Evolutionary conservation across 345 rosid species (phyloP), one percentile per base, ranked within the genome.

Genomic region (Arabis alpina): DNA sequence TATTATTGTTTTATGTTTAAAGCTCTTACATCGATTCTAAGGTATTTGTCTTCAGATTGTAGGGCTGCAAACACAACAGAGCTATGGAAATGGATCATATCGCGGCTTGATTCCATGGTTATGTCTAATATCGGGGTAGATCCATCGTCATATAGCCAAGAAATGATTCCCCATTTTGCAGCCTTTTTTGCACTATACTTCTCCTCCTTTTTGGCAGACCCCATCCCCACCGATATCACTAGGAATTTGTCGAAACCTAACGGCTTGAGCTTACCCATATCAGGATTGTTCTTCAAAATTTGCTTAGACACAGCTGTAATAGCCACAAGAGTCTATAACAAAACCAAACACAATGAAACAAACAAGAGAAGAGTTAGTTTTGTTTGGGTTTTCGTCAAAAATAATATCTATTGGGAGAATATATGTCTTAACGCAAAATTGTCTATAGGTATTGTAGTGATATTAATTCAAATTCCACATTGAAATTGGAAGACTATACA

Each of bases 201-300:
- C 24, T 48, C 14, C 13, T 58, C 78, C 0, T 10, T 64, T 59
- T 49, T 80, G 23, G 80, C 28, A 2, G 88, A 69, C 1, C 96
- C 96, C 27, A 90, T 68, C 10, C 97, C 97, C n/a, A 88, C 1
- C 2, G 96, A 88, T 44, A 88, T 81, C 63, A 91, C 90, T 0
- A 88, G 79, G 64, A 82, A 80, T 54, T 83, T 82, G 5, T 57
- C 69, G 56, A 74, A 91, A 11, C 80, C 85, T 77, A 81, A 66
- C 3, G 85, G 81, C 37, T 83, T 65, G 16, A 80, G 58, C 0
- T 72, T 43, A 23, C 41, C 64, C 64, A 80, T 82, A 64, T 81
- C 90, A 1, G 88, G 85, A 60, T 82, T 80, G 69, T 72, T 70
- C 73, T 64, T 84, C 45, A 72, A 40, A 40, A 82, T 79, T 72